These are phyloP conservation scores for Talaromyces albobiverticillius DNA, from an alignment of 2,329 filamentous ascomycete genomes.

Conservation along the genomic window DNA sequence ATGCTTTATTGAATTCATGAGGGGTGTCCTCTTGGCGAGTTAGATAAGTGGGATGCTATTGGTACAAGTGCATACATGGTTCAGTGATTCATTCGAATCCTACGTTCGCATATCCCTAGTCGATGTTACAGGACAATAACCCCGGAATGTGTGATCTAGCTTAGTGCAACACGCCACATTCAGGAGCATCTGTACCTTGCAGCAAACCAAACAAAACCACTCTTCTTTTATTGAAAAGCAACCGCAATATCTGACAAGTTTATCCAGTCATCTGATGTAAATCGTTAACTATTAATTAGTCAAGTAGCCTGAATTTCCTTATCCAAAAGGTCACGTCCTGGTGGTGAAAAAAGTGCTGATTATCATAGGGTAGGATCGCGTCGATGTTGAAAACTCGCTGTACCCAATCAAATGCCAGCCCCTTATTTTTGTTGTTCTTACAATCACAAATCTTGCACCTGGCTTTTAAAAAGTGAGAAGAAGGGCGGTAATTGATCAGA, in stretches of 20 bases:
- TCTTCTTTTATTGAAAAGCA: not conserved
- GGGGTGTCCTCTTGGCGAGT: not conserved
- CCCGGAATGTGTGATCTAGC: not conserved
- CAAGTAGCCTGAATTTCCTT: slow-evolving; percentile 4
- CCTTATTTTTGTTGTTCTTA: not conserved
- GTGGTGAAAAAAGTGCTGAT: not conserved
- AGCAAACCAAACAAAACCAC: not conserved
- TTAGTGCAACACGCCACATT: not conserved
- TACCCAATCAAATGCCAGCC: slow-evolving; percentile 1
- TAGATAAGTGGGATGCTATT: not conserved
- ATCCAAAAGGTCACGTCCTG: not conserved
- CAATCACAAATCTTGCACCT: not conserved
- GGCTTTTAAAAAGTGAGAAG: not conserved
- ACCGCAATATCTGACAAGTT: not conserved
- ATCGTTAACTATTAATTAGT: not conserved
- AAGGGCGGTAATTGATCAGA: not conserved
- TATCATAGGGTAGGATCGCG: slow-evolving; percentile 11
- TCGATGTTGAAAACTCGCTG: not conserved
- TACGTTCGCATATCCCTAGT: not conserved
- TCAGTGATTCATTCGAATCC: not conserved
- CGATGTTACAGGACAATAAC: not conserved
- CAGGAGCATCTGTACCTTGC: not conserved
- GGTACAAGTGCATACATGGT: not conserved
- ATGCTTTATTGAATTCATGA: not conserved
- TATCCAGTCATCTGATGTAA: not conserved